phyloP scores from a whole-genome alignment of 345 rosid species.

The Dipteronia sinensis region DNA sequence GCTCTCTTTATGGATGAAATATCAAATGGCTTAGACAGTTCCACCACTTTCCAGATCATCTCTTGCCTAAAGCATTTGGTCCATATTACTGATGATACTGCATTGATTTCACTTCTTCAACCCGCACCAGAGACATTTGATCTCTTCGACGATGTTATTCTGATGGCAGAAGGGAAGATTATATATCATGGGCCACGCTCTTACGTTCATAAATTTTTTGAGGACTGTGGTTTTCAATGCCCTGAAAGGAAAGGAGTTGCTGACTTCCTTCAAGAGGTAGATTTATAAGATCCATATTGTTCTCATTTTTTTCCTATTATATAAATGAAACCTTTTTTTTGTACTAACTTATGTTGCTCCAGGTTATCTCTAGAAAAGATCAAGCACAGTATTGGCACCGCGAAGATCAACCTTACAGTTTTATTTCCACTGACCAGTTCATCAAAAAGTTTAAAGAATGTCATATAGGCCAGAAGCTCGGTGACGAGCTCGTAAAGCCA shows the following conservation, averaged over 20 bases:
- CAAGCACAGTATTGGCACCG: slow-evolving; percentile 35
- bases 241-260: slow-evolving; percentile 53
- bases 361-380: slow-evolving; percentile 43
- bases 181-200: slow-evolving; percentile 55
- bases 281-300: too few relatives aligned
- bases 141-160: slow-evolving; percentile 50
- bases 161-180: slow-evolving; percentile 46
- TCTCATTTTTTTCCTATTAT: too few relatives aligned
- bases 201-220: slow-evolving; percentile 39
- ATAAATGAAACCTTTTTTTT: neutral
- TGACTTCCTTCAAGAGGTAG: slow-evolving; percentile 53
- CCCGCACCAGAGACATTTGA: slow-evolving; percentile 54
- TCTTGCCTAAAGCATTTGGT: slow-evolving; percentile 50
- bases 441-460: slow-evolving; percentile 23
- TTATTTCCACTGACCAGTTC: slow-evolving; percentile 30
- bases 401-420: slow-evolving; percentile 30
- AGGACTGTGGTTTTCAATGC: slow-evolving; percentile 47
- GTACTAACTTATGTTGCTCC: neutral
- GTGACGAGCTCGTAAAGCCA: slow-evolving; percentile 31
- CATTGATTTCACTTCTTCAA: slow-evolving; percentile 52
- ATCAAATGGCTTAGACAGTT: slow-evolving; percentile 56
- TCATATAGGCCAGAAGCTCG: slow-evolving; percentile 16
- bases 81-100: slow-evolving; percentile 46
- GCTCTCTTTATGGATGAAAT: slow-evolving; percentile 60
- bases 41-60: slow-evolving; percentile 50